Conservation (phyloP, 768 basidiomycete species). For the Daedaleopsis nitida region DNA sequence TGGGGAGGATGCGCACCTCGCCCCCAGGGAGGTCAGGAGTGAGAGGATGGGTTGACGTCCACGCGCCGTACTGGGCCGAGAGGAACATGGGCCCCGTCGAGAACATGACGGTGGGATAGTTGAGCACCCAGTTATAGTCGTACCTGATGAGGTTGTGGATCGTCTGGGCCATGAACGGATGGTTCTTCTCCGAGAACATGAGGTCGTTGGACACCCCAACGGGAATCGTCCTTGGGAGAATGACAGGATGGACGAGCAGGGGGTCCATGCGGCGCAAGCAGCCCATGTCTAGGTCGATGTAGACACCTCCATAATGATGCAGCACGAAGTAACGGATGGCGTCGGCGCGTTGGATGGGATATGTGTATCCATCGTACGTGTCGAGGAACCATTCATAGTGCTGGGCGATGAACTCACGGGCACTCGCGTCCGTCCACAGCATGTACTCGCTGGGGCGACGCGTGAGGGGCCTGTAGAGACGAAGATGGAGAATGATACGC, state of each 20-base stretch:
- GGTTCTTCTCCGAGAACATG: constrained; percentile 84
- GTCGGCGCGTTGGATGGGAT: constrained; percentile 94
- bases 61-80: constrained; percentile 91
- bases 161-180: constrained; percentile 90
- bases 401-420: constrained; percentile 86
- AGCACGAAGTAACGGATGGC: constrained; percentile 98
- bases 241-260: constrained; percentile 81
- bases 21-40: constrained; percentile 54
- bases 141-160: constrained; percentile 91
- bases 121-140: constrained; percentile 91
- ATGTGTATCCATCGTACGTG: constrained; percentile 90
- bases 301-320: constrained; percentile 92
- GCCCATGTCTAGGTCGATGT: constrained; percentile 96
- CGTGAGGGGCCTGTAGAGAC: constrained; percentile 5
- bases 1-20: constrained; percentile 90
- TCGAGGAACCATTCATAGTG: constrained; percentile 92
- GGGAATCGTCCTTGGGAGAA: constrained; percentile 93
- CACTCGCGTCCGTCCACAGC: constrained; percentile 93
- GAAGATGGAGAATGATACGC: constrained; percentile 38
- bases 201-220: constrained; percentile 98
- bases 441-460: constrained; percentile 76
- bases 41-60: constrained; percentile 65
- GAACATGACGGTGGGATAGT: constrained; percentile 99
- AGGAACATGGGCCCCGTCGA: constrained; percentile 99
- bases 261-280: constrained; percentile 87